phyloP scores from a whole-genome alignment of 306 rosid species.

The Prosopis cineraria region DNA sequence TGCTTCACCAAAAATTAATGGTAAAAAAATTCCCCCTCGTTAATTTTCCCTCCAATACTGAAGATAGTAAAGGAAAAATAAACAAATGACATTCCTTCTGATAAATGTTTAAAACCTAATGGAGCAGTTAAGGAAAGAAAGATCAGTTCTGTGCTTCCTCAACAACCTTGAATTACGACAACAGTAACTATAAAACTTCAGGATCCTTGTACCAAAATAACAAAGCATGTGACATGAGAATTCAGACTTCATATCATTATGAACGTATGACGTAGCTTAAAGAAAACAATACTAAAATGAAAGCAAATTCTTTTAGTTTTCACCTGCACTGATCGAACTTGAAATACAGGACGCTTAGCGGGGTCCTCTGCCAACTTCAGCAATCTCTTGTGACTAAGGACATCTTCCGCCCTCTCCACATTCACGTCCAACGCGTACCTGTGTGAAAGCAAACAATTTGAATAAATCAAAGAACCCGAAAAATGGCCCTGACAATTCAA shows the following conservation, averaged over 20 bases:
- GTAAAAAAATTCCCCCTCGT: background rate
- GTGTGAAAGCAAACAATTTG: constrained; percentile 47
- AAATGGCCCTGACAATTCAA: constrained; percentile 49
- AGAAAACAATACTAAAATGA: background rate
- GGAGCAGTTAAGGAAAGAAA: background rate
- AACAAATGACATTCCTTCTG: background rate
- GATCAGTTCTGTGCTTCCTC: background rate
- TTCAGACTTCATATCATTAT: background rate
- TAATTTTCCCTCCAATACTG: background rate
- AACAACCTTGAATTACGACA: background rate
- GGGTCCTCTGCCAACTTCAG: constrained; percentile 85
- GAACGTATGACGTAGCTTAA: background rate
- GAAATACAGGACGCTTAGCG: constrained; percentile 73
- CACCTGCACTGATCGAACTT: constrained; percentile 93
- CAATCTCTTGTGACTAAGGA: constrained; percentile 79
- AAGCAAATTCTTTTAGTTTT: background rate
- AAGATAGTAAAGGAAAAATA: background rate
- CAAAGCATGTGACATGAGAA: background rate
- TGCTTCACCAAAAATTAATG: background rate
- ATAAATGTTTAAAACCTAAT: background rate
- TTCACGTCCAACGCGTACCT: constrained; percentile 98
- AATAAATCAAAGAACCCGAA: constrained; percentile 39
- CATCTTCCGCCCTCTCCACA: constrained; percentile 98
- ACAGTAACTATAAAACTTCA: background rate
- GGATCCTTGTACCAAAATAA: background rate